Percentiles rank a stretch among this genome's conserved stretches.
Conservation (phyloP, 805 yeast genomes). For the Sungouiozyma intestinalis region DNA sequence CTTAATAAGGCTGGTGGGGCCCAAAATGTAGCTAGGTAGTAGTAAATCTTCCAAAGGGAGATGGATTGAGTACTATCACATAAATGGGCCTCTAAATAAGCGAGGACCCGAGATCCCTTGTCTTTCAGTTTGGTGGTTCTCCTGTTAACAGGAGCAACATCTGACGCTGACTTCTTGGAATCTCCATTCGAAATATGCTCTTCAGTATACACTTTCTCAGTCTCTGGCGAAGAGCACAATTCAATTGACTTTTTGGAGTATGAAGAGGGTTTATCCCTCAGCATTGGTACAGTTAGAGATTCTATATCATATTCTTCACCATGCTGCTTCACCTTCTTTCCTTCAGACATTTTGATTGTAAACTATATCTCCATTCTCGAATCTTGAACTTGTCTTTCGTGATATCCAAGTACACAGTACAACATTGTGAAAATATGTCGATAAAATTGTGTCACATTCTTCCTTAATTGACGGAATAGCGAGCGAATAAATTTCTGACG, state of each 20-base stretch:
- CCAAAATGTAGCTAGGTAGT: conserved; percentile 79
- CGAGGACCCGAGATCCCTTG: too few relatives aligned
- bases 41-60: conserved; percentile 62
- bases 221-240: background rate
- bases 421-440: too few relatives aligned
- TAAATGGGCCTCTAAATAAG: background rate
- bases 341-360: too few relatives aligned
- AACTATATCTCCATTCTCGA: too few relatives aligned
- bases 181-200: too few relatives aligned
- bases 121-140: too few relatives aligned
- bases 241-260: background rate
- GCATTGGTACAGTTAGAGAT: background rate
- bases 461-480: too few relatives aligned
- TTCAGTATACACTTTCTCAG: background rate
- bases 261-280: background rate
- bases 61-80: conserved; percentile 22
- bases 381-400: too few relatives aligned
- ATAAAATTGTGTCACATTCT: too few relatives aligned
- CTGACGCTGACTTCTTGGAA: too few relatives aligned
- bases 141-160: too few relatives aligned
- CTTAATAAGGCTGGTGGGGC: conserved; percentile 54
- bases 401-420: too few relatives aligned
- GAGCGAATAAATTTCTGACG: background rate
- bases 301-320: background rate
- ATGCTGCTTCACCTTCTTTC: background rate